phyloP scores from a whole-genome alignment of 148 eudicot genomes.

The Heliosperma pusillum region DNA sequence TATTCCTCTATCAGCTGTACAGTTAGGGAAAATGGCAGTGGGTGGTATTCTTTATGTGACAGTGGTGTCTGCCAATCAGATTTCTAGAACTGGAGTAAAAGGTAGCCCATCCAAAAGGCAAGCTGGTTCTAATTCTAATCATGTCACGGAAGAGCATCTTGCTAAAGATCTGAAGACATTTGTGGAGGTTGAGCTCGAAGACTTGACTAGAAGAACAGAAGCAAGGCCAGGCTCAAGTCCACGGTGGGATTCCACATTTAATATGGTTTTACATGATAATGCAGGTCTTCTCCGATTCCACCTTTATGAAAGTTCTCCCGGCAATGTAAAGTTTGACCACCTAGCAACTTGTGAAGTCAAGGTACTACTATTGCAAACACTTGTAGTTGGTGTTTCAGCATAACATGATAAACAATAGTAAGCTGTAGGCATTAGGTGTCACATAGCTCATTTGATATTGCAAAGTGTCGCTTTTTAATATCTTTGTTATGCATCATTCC shows the following conservation, averaged over 20 bases:
- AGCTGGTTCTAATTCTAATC: slow-evolving; percentile 27
- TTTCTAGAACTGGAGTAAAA: slow-evolving; percentile 46
- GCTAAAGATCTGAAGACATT: slow-evolving; percentile 65
- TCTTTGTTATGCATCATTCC: not conserved
- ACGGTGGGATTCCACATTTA: slow-evolving; percentile 75
- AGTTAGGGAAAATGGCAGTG: slow-evolving; percentile 74
- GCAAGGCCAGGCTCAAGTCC: slow-evolving; percentile 64
- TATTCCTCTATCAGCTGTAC: slow-evolving; percentile 59
- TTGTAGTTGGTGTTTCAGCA: not conserved
- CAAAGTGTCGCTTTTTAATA: not conserved
- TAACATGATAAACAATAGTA: not conserved
- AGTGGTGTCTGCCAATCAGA: slow-evolving; percentile 63
- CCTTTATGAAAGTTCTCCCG: slow-evolving; percentile 75
- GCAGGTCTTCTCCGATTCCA: slow-evolving; percentile 64
- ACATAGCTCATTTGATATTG: not conserved
- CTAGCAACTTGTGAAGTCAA: slow-evolving; percentile 85
- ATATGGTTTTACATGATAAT: slow-evolving; percentile 81
- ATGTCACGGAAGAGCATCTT: slow-evolving; percentile 33
- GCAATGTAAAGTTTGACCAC: slow-evolving; percentile 67
- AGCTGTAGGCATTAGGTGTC: not conserved
- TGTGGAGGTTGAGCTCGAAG: slow-evolving; percentile 93
- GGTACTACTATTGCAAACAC: slow-evolving; percentile 50
- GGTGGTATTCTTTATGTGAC: slow-evolving; percentile 77
- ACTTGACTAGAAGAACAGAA: slow-evolving; percentile 73
- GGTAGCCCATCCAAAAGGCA: slow-evolving; percentile 55